Conservation (phyloP, 768 basidiomycete genomes). For the Gloeophyllum trabeum region DNA sequence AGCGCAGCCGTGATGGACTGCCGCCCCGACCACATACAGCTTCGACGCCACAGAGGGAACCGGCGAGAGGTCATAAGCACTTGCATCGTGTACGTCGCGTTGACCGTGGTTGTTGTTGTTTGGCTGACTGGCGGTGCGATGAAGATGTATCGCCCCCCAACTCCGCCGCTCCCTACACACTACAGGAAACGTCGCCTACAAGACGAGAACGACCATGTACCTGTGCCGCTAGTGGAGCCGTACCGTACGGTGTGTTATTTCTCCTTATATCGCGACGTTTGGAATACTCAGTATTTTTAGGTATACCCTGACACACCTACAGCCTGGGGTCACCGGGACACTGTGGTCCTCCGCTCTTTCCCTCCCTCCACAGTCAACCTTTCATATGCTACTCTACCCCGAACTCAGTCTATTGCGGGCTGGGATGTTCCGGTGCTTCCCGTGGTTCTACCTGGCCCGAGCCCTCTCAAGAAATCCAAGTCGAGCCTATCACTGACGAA, state of each 20-base stretch:
- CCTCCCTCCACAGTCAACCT: neutral
- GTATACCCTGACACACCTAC: neutral
- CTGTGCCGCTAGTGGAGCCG: slow-evolving; percentile 1
- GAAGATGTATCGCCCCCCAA: slow-evolving; percentile 20
- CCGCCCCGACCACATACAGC: no score
- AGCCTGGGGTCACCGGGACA: neutral
- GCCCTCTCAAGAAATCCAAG: neutral
- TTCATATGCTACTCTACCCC: neutral
- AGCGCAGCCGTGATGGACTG: no score
- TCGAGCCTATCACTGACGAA: no score
- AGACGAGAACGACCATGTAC: neutral
- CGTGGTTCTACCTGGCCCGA: neutral
- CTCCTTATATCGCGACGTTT: no score
- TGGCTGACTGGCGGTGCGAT: neutral
- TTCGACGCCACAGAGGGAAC: neutral
- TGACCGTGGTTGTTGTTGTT: slow-evolving; percentile 1
- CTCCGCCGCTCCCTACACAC: slow-evolving; percentile 17
- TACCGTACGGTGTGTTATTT: neutral
- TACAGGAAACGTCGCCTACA: slow-evolving; percentile 4
- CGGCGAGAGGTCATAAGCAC: neutral
- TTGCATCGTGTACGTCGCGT: neutral
- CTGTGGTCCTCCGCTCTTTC: neutral
- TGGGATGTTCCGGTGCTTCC: neutral
- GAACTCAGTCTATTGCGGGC: neutral
- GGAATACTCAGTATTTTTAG: neutral